These are phyloP conservation scores for Podila verticillata DNA, from an alignment of 192 early-diverging fungal genomes.

Conservation along the genomic window DNA sequence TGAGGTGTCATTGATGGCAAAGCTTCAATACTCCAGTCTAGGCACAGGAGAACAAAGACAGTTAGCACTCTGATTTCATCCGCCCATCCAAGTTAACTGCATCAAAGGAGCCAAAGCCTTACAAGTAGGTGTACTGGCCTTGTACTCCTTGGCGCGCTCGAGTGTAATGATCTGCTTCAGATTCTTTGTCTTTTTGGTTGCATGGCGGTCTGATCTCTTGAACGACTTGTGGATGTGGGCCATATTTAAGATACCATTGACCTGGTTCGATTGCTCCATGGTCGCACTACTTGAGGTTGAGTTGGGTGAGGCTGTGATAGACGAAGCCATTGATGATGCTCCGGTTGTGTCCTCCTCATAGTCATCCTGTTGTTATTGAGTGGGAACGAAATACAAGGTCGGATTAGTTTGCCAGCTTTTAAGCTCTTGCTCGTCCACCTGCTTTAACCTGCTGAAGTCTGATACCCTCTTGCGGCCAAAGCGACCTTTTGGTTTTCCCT, in stretches of 20 bases:
- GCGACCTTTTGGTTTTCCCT: not conserved
- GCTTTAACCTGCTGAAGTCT: not conserved
- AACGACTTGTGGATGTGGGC: slow-evolving; percentile 70
- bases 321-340: slow-evolving; percentile 40
- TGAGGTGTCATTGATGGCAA: slow-evolving; percentile 83
- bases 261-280: not conserved
- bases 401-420: no score
- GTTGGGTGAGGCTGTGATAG: slow-evolving; percentile 31
- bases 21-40: slow-evolving; percentile 86
- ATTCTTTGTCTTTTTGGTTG: slow-evolving; percentile 77
- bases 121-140: slow-evolving; percentile 21
- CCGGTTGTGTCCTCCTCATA: slow-evolving; percentile 44
- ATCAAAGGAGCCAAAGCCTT: not conserved
- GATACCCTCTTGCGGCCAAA: slow-evolving; percentile 4
- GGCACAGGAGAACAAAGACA: not conserved
- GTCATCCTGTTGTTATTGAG: slow-evolving; percentile 20
- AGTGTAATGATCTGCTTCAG: slow-evolving; percentile 83
- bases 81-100: no score
- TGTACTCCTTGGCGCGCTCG: slow-evolving; percentile 68
- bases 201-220: slow-evolving; percentile 73
- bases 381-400: no score
- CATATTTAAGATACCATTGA: slow-evolving; percentile 19
- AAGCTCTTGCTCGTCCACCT: not conserved
- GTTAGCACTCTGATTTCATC: not conserved
- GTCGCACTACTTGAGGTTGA: slow-evolving; percentile 22